Evolutionary conservation across 129 eudicot genomes (phyloP).

Genomic region (Centella asiatica): DNA sequence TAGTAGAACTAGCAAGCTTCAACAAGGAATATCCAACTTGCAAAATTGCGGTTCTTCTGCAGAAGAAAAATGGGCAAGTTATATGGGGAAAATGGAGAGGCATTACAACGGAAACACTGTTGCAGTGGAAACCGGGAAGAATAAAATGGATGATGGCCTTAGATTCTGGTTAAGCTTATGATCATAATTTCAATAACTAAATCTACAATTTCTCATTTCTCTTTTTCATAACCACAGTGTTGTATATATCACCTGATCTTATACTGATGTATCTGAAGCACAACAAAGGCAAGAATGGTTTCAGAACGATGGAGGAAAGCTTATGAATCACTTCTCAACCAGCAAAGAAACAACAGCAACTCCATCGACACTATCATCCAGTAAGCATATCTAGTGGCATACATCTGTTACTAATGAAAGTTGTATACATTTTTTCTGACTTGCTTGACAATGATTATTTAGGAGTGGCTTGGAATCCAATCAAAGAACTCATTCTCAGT

Average conservation of each 20-base stretch:
- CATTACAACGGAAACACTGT: slow-evolving; percentile 41
- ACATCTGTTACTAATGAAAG: neutral
- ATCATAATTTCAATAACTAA: neutral
- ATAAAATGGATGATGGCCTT: slow-evolving; percentile 25
- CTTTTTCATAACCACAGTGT: neutral
- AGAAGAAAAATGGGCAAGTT: slow-evolving; percentile 38
- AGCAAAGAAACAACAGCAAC: slow-evolving; percentile 28
- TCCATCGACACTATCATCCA: slow-evolving; percentile 27
- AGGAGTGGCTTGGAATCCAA: slow-evolving; percentile 37
- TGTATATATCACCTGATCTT: neutral
- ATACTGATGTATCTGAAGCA: slow-evolving; percentile 23
- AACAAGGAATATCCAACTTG: slow-evolving; percentile 32
- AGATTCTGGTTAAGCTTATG: slow-evolving; percentile 25
- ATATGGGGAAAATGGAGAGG: slow-evolving; percentile 27
- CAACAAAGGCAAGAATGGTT: slow-evolving; percentile 31
- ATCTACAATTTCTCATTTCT: neutral
- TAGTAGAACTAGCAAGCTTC: slow-evolving; percentile 29
- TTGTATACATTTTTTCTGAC: neutral
- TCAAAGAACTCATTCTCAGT: slow-evolving; percentile 16
- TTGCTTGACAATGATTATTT: neutral
- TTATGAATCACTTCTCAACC: slow-evolving; percentile 31
- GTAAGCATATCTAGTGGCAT: slow-evolving; percentile 16
- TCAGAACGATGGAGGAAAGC: slow-evolving; percentile 43
- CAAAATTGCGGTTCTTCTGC: slow-evolving; percentile 25
- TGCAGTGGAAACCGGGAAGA: slow-evolving; percentile 27